phyloP scores from a whole-genome alignment of 2,329 filamentous ascomycete species.

The Monosporascus sp. region DNA sequence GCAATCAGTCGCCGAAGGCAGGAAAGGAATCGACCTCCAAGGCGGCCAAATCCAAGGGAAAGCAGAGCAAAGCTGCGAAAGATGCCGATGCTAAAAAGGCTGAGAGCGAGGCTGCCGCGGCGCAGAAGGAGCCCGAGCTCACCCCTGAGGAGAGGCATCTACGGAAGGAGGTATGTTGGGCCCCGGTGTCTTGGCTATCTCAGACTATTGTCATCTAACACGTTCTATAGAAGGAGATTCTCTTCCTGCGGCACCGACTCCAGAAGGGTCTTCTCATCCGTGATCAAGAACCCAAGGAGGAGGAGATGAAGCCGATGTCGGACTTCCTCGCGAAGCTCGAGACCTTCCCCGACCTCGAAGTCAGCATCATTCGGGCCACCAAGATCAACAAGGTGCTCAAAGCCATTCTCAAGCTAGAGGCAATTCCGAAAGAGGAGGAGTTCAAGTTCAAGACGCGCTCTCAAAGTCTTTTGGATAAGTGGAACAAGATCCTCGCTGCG shows the following conservation, averaged over 20 bases:
- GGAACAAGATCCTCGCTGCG: slow-evolving; percentile 75
- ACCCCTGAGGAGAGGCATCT: slow-evolving; percentile 51
- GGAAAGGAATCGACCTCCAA: slow-evolving; percentile 42
- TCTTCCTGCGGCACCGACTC: slow-evolving; percentile 89
- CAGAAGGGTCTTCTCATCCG: slow-evolving; percentile 89
- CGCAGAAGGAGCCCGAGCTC: slow-evolving; percentile 51
- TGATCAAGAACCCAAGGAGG: slow-evolving; percentile 78
- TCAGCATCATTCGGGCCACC: slow-evolving; percentile 79
- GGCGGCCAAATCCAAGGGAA: slow-evolving; percentile 49
- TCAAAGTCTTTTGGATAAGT: slow-evolving; percentile 73
- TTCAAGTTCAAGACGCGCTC: slow-evolving; percentile 85
- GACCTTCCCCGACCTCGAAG: slow-evolving; percentile 72
- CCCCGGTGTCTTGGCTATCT: slow-evolving; percentile 27
- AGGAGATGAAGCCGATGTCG: slow-evolving; percentile 75
- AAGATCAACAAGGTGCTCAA: slow-evolving; percentile 99
- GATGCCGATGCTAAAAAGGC: slow-evolving; percentile 45
- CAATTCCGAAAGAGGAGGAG: slow-evolving; percentile 83
- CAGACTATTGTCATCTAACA: neutral
- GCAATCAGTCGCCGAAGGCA: slow-evolving; percentile 39
- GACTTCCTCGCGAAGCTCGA: slow-evolving; percentile 79
- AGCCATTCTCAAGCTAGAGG: slow-evolving; percentile 80
- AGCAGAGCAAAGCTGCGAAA: slow-evolving; percentile 43
- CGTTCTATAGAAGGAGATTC: slow-evolving; percentile 61
- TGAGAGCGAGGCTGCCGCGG: slow-evolving; percentile 35
- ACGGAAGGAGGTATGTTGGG: slow-evolving; percentile 51